Conservation (phyloP, 2,329 filamentous ascomycete species). For the Beauveria pseudobassiana region DNA sequence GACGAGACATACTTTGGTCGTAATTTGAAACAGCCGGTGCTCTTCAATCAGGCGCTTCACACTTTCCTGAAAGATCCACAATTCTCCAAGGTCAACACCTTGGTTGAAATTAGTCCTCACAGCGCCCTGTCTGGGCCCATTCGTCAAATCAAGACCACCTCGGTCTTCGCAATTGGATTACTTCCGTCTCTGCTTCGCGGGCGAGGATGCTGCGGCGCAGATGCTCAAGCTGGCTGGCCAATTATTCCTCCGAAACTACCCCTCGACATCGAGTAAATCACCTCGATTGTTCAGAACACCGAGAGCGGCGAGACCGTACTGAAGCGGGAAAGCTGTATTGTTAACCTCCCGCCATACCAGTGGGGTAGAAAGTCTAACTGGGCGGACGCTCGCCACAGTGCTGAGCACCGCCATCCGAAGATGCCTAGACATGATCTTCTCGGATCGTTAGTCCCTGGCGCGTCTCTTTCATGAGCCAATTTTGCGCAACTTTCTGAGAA, state of each 20-base stretch:
- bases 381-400: background rate
- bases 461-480: background rate
- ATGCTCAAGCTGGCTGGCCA: background rate
- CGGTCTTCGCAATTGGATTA: background rate
- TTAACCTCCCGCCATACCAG: background rate
- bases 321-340: background rate
- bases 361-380: background rate
- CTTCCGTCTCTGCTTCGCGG: background rate
- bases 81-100: background rate
- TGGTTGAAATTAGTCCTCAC: background rate
- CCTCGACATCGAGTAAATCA: background rate
- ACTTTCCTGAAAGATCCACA: background rate
- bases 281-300: background rate
- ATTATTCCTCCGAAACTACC: background rate
- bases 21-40: background rate
- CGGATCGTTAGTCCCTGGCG: background rate
- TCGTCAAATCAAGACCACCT: background rate
- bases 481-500: background rate
- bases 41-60: background rate
- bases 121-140: background rate
- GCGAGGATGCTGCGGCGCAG: background rate
- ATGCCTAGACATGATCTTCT: background rate
- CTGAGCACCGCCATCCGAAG: background rate
- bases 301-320: background rate
- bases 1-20: background rate